Evolutionary conservation across 345 rosid species (phyloP).

Genomic region (Linum tenue): DNA sequence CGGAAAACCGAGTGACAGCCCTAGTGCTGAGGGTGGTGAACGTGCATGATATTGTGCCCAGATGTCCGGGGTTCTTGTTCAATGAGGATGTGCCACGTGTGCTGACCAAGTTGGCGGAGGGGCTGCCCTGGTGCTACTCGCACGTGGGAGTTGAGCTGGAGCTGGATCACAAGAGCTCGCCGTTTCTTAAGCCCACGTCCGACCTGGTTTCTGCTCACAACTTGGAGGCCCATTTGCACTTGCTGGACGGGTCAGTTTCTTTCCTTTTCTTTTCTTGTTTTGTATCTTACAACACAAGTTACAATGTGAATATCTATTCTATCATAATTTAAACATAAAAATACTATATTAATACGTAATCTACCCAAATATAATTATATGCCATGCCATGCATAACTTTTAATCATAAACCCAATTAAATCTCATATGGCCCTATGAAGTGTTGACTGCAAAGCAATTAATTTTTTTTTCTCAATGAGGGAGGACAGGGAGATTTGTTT

Average conservation of each 20-base stretch:
- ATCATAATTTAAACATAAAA: no score
- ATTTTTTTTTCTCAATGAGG: no score
- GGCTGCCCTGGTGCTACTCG: constrained; percentile 16
- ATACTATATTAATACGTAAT: no score
- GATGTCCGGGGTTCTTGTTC: constrained; percentile 18
- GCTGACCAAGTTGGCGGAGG: not conserved
- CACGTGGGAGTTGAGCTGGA: constrained; percentile 22
- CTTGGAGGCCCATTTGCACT: constrained; percentile 23
- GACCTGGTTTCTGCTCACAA: constrained; percentile 18
- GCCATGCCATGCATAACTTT: no score
- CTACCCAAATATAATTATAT: no score
- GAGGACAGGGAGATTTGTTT: no score
- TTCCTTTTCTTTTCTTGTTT: constrained; percentile 1
- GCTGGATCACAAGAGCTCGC: constrained; percentile 16
- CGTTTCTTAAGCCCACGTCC: constrained; percentile 18
- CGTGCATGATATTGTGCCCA: constrained; percentile 19
- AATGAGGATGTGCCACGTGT: constrained; percentile 9
- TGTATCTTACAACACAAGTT: no score
- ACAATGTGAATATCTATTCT: no score
- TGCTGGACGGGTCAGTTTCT: constrained; percentile 15
- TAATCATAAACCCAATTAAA: no score
- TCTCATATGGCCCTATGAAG: no score
- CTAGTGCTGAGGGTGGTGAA: constrained; percentile 20
- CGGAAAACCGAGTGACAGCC: no score
- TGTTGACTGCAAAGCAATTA: no score